phyloP scores from a whole-genome alignment of 768 basidiomycete genomes.

The Amanita pallidorosea region DNA sequence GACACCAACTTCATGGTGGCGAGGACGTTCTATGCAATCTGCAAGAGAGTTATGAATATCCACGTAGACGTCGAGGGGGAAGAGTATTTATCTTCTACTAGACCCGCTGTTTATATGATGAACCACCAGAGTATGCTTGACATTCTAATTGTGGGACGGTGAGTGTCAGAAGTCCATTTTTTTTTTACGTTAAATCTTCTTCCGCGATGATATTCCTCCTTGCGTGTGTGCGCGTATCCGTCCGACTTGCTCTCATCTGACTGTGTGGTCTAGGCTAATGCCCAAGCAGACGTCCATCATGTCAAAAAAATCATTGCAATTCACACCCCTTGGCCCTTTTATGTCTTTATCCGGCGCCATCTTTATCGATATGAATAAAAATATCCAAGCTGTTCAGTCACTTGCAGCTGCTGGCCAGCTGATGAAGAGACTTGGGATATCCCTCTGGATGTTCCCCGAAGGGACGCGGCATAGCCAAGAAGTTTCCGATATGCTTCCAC shows the following conservation, averaged over 20 bases:
- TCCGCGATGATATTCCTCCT: background rate
- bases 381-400: conserved; percentile 59
- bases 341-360: conserved; percentile 85
- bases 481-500: conserved; percentile 60
- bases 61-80: conserved; percentile 74
- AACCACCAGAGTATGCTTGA: conserved; percentile 96
- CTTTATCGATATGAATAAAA: conserved; percentile 85
- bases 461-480: conserved; percentile 77
- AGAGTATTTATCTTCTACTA: conserved; percentile 55
- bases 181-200: background rate
- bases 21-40: conserved; percentile 66
- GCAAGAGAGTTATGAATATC: conserved; percentile 54
- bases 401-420: conserved; percentile 66
- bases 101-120: conserved; percentile 66
- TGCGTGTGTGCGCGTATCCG: conserved; percentile 2
- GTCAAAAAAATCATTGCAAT: conserved; percentile 86
- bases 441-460: conserved; percentile 94
- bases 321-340: conserved; percentile 82
- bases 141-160: conserved; percentile 75
- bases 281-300: conserved; percentile 79
- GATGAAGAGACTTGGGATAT: conserved; percentile 62
- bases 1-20: conserved; percentile 82
- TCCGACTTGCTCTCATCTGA: conserved; percentile 6
- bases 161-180: conserved; percentile 16
- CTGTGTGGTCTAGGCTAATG: conserved; percentile 46